These are phyloP conservation scores for Suillus brevipes DNA, from an alignment of 768 basidiomycete species.

Conservation along the genomic window DNA sequence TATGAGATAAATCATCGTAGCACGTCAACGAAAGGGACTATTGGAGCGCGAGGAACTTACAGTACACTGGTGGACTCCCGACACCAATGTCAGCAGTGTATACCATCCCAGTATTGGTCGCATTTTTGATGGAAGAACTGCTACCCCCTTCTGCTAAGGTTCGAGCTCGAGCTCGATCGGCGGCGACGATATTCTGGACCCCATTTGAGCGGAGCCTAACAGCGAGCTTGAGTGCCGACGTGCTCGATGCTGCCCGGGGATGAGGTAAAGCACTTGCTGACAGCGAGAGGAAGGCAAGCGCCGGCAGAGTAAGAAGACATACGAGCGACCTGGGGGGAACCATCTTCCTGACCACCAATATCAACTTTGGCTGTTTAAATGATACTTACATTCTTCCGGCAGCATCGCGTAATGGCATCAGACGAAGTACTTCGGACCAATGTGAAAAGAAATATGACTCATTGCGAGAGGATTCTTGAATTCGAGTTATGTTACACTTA, in stretches of 20 bases:
- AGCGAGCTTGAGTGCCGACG: slow-evolving; percentile 6
- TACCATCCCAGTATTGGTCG: slow-evolving; percentile 17
- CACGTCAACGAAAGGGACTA: background rate
- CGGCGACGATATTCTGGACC: slow-evolving; percentile 5
- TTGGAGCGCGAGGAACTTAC: slow-evolving; percentile 1
- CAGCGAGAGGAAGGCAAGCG: slow-evolving; percentile 4
- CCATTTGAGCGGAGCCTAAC: slow-evolving; percentile 5
- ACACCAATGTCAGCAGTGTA: slow-evolving; percentile 17
- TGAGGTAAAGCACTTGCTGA: slow-evolving; percentile 1
- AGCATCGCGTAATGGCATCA: background rate
- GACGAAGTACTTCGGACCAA: too few species aligned
- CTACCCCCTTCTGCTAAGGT: background rate
- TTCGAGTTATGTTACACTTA: too few species aligned
- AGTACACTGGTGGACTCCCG: slow-evolving; percentile 12
- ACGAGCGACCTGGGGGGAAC: slow-evolving; percentile 5
- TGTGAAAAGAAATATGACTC: background rate
- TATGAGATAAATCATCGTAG: background rate
- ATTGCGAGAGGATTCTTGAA: too few species aligned
- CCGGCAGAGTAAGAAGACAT: slow-evolving; percentile 5
- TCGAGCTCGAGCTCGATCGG: slow-evolving; percentile 8
- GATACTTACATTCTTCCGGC: background rate
- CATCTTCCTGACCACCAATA: slow-evolving; percentile 3
- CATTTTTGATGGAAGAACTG: slow-evolving; percentile 9
- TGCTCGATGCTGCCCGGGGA: background rate
- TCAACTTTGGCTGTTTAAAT: background rate